Evolutionary conservation across 208 protist species (phyloP).

Genomic region (Acanthamoeba healyi): DNA sequence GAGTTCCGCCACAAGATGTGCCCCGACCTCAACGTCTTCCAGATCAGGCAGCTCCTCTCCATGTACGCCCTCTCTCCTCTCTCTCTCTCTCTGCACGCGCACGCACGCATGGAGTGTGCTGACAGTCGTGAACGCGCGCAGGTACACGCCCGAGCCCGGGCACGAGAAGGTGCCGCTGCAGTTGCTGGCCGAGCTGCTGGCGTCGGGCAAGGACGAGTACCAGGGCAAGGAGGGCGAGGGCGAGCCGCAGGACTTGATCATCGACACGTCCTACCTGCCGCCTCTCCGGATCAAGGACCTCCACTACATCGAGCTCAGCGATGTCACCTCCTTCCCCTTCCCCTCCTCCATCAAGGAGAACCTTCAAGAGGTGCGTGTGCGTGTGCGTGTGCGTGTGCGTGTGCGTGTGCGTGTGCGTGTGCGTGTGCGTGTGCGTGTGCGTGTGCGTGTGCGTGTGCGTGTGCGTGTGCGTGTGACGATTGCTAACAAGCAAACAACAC

Average conservation of each 20-base stretch:
- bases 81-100: no score
- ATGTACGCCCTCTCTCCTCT: constrained; percentile 12
- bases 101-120: no score
- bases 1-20: constrained; percentile 25
- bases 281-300: constrained; percentile 56
- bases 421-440: no score
- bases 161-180: constrained; percentile 48
- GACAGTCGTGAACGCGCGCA: not conserved
- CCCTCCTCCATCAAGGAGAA: constrained; percentile 51
- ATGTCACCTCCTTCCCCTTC: constrained; percentile 34
- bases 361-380: constrained; percentile 22
- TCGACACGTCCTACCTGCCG: constrained; percentile 23
- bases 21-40: constrained; percentile 50
- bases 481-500: not conserved
- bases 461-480: no score
- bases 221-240: constrained; percentile 27
- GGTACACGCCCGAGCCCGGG: constrained; percentile 1
- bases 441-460: no score
- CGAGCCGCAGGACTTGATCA: constrained; percentile 24
- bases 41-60: constrained; percentile 58
- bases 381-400: no score
- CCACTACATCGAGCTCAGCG: constrained; percentile 48
- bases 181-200: constrained; percentile 20
- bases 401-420: no score
- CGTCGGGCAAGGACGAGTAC: constrained; percentile 44